These are phyloP conservation scores for Actinomucor elegans DNA, from an alignment of 371 early-diverging fungal genomes.

Conservation along the genomic window DNA sequence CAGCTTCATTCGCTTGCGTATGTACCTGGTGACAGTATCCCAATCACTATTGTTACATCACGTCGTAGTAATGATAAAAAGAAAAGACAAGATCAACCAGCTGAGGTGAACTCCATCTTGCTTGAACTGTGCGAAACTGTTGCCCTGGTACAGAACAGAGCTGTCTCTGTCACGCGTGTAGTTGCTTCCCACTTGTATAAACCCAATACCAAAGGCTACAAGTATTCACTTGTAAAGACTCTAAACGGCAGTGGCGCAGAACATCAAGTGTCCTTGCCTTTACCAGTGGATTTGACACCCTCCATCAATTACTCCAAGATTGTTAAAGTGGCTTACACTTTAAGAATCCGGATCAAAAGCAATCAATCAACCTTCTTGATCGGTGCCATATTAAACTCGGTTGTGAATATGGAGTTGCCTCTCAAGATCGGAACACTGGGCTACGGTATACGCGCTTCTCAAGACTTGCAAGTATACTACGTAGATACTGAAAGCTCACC, in stretches of 20 bases:
- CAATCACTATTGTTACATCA: conserved; percentile 21
- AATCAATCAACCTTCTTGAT: conserved; percentile 6
- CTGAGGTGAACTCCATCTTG: conserved; percentile 14
- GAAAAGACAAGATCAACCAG: conserved; percentile 15
- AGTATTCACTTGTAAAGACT: conserved; percentile 14
- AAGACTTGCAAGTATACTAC: conserved; percentile 19
- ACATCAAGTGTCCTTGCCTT: conserved; percentile 8
- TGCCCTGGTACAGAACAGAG: conserved; percentile 4
- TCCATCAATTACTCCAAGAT: conserved; percentile 30
- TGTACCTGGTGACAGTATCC: conserved; percentile 33
- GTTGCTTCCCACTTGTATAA: conserved; percentile 16
- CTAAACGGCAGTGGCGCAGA: conserved; percentile 14
- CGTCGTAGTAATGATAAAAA: not conserved
- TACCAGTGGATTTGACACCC: conserved; percentile 28
- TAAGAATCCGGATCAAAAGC: conserved; percentile 25
- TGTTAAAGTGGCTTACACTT: conserved; percentile 21
- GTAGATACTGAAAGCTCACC: conserved; percentile 10
- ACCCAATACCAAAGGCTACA: conserved; percentile 4
- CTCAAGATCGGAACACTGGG: conserved; percentile 41
- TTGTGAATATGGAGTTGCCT: conserved; percentile 19
- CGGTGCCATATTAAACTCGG: conserved; percentile 14
- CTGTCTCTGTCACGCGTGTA: conserved; percentile 12
- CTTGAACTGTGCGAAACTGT: conserved; percentile 18
- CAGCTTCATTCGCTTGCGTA: conserved; percentile 27
- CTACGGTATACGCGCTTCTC: conserved; percentile 33